Conservation (phyloP, 495 filamentous ascomycete genomes). For the Rusavskia elegans region DNA sequence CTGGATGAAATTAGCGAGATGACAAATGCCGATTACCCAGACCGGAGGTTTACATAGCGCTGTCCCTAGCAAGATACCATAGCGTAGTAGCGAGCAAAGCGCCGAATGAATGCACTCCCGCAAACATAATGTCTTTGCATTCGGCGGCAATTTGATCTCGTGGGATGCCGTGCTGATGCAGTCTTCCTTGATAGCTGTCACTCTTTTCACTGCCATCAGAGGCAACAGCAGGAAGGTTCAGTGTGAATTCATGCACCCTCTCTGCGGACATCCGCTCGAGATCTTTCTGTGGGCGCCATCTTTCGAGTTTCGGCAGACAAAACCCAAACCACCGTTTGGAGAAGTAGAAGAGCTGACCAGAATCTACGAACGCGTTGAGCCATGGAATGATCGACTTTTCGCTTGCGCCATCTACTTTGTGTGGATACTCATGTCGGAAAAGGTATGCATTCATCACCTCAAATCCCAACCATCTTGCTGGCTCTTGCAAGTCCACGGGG, state of each 20-base stretch:
- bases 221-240: not conserved
- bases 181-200: constrained; percentile 29
- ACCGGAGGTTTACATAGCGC: not conserved
- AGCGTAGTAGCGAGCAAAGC: constrained; percentile 28
- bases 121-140: constrained; percentile 24
- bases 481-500: not conserved
- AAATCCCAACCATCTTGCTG: not conserved
- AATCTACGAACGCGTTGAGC: constrained; percentile 29
- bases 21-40: not conserved
- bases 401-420: not conserved
- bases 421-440: not conserved
- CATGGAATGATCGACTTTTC: constrained; percentile 8
- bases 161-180: constrained; percentile 25
- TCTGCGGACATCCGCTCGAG: not conserved
- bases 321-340: constrained; percentile 20
- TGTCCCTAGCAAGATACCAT: constrained; percentile 13
- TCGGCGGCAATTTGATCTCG: constrained; percentile 28
- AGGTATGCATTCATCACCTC: not conserved
- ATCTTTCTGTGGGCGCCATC: not conserved
- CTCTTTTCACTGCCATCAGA: constrained; percentile 7
- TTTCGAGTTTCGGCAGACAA: constrained; percentile 13
- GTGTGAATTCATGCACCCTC: not conserved
- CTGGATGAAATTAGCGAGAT: not conserved
- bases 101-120: constrained; percentile 9
- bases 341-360: constrained; percentile 32